Evolutionary conservation across 768 basidiomycete genomes (phyloP).

Genomic region (Ramaria sp.): DNA sequence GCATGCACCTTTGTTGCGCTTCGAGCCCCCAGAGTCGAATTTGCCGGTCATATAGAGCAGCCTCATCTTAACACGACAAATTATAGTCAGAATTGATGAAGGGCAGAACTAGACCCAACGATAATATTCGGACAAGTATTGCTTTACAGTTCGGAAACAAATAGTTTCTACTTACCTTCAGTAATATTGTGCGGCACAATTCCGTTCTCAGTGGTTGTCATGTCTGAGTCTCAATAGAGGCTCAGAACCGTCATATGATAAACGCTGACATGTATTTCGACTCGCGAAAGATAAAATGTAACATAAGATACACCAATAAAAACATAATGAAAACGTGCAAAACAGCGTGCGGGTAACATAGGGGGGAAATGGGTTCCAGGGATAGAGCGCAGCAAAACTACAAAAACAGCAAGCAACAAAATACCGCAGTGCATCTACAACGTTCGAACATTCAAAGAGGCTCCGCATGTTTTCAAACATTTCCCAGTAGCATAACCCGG

Average conservation of each 20-base stretch:
- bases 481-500: not conserved
- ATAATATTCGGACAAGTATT: not conserved
- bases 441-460: too few species aligned
- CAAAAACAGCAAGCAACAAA: too few species aligned
- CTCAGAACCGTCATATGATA: not conserved
- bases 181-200: conserved; percentile 41
- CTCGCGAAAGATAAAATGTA: not conserved
- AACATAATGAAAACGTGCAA: not conserved
- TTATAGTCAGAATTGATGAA: not conserved
- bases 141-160: not conserved
- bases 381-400: not conserved
- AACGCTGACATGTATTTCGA: too few species aligned
- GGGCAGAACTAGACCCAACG: too few species aligned
- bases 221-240: not conserved
- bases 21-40: conserved; percentile 98
- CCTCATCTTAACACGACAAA: conserved; percentile 34
- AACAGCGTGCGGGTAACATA: not conserved
- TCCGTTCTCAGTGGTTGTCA: not conserved
- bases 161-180: conserved; percentile 34
- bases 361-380: not conserved
- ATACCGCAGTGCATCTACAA: too few species aligned
- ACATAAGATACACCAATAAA: conserved; percentile 3
- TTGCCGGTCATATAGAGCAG: conserved; percentile 92
- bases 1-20: conserved; percentile 77
- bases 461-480: not conserved